Base-by-base conservation (phyloP, 306 rosid genomes). In the Dalbergia cochinchinensis region DNA sequence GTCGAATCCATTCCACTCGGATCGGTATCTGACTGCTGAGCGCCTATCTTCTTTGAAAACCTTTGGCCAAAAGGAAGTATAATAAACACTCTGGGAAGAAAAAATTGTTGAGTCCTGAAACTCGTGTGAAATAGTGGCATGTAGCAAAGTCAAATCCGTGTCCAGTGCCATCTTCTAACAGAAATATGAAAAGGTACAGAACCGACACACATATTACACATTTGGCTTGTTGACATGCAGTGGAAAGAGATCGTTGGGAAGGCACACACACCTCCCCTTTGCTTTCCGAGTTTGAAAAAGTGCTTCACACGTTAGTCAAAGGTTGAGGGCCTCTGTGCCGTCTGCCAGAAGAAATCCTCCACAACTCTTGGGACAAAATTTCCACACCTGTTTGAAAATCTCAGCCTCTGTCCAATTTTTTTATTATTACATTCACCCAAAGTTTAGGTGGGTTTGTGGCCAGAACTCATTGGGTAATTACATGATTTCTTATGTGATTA, bases 261-360 rank as follows among this genome's bases (percentile, higher is more conserved):
- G 91, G 66, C 42, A 65, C 71, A 69, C 33, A 68, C 15, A 13
- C 4, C n/a, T n/a, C 31, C 19, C n/a, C 47, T 65, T 65, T 72
- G 59, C 55, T 83, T 76, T 68, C 18, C 26, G 4, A 54, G 58
- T 83, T 80, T 73, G 37, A 42, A 69, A 86, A 82, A 76, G 85
- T 78, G 57, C 65, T 74, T 84, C 48, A 31, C 76, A 78, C 78
- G 26, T 42, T 84, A 87, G 92, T 88, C 94, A 90, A 92, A 90
- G 80, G 76, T 75, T 83, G 76, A 59, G 69, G 48, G 44, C 4
- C 35, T 63, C 20, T 31, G 83, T 53, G 79, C 69, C 84, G 82
- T 89, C 78, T 80, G 74, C 63, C 55, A 41, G 48, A 74, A 66
- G 86, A 85, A 85, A 76, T 64, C 82, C 78, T 65, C 78, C 44